Base-by-base conservation (phyloP, 129 eudicot species). In the Flaveria trinervia region DNA sequence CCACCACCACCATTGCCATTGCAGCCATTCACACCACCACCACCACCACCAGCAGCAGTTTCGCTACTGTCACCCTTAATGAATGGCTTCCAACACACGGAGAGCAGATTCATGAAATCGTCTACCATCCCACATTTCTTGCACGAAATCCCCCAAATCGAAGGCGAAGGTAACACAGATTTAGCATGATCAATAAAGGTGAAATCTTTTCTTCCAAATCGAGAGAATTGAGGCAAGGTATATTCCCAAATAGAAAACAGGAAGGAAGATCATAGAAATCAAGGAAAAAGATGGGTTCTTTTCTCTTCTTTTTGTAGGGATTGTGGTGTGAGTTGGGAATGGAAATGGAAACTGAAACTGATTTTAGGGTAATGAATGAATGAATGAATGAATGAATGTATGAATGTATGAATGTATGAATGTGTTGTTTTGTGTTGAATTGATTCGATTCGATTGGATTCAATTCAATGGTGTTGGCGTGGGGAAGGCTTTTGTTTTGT, bases 31-130 rank as follows among this genome's bases (percentile, higher is more conserved):
- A 6, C 77, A 23, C 0, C 26, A 23, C 1, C 26, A 23, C 1
- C 26, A 41, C 68, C 76, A 77, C 28, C 46, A 72, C 67, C 39
- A 77, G 45, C 75, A 26, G 77, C 59, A 11, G 81, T 81, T 61
- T 68, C 56, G 67, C 76, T 48, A 78, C 48, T 69, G 81, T 77
- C 76, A 60, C 69, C 68, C 65, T 84, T 85, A 54, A 67, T 60
- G 68, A 88, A 83, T 20, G 92, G 92, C 85, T 83, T 88, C 90
- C 87, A 89, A 59, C 93, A 89, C 33, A 86, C 84, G 28, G 93
- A 89, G 60, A 86, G 76, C 71, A 86, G 86, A 86, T 89, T 86
- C 93, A 89, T 89, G 70, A 86, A 81, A n/a, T 59, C 92, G 68
- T 78, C 78, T 65, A 75, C 81, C 90, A 86, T 86, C 77, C 93